Base-by-base conservation (phyloP, 768 basidiomycete genomes). In the Collybiopsis confluens region DNA sequence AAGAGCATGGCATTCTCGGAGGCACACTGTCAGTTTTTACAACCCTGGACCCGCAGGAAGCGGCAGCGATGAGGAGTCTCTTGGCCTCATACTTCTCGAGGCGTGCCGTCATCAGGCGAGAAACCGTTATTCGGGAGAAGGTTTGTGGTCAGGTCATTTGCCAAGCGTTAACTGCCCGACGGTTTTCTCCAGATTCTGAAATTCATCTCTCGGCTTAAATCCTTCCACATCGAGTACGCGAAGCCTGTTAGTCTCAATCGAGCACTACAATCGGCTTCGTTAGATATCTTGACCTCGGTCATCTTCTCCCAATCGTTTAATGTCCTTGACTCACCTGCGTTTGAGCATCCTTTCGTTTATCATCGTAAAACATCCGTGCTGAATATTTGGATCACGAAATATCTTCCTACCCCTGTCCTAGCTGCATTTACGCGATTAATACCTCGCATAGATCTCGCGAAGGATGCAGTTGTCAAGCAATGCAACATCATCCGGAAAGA, bases 1-100 rank as follows among this genome's bases (percentile, higher is more conserved):
- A 62, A 47, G 61, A 62, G 37, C n/a, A 62, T 24, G 33, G 45
- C 8, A 55, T 55, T 3, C 59, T 62, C 26, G 48, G 56, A 15
- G 43, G 43, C 15, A 27, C 44, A 11, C 51, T 49, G 8, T 61
- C 59, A 2, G 59, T 64, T 16, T 56, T 60, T 15, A 55, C 54
- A 21, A 54, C 43, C 20, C 35, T 38, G 2, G 56, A 55, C 46
- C 56, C 55, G 23, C 26, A 48, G 28, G 53, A 54, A 18, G 60
- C 60, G 28, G 61, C 56, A 27, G 49, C 24, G 3, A 37, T 53
- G 10, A 48, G 58, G 10, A 60, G 59, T n/a, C 42, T 59, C 21
- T 47, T 62, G n/a, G 38, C 47, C 7, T 57, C 60, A 10, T 40
- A 59, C 44, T 55, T 62, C 46, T 55, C 60, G 7, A 55, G 60